Percentiles rank a stretch among this genome's conserved stretches.
These are phyloP conservation scores for Xylaria bambusicola DNA, from an alignment of 495 filamentous ascomycete species.

Conservation along the genomic window DNA sequence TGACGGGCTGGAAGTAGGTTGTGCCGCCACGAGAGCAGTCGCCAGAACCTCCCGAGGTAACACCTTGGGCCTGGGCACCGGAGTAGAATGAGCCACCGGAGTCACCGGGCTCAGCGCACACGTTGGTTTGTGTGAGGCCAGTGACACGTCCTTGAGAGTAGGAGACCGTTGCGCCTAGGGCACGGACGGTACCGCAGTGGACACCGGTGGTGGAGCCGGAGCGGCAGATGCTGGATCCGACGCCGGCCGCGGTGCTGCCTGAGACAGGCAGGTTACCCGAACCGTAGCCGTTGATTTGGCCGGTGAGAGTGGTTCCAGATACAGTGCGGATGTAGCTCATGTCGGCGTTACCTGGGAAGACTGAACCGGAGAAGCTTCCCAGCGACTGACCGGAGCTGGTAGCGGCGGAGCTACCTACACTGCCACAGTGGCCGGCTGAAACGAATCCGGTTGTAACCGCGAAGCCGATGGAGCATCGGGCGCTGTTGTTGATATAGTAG, in stretches of 20 bases:
- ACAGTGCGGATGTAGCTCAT: conserved; percentile 32
- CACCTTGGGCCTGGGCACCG: conserved; percentile 30
- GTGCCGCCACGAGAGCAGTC: conserved; percentile 28
- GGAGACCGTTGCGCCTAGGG: conserved; percentile 28
- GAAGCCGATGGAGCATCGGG: conserved; percentile 32
- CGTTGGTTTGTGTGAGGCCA: conserved; percentile 29
- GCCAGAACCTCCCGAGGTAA: conserved; percentile 32
- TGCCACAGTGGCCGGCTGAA: conserved; percentile 32
- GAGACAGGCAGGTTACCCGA: conserved; percentile 23
- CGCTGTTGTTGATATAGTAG: conserved; percentile 22
- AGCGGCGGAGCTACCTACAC: conserved; percentile 21
- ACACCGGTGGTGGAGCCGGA: conserved; percentile 31
- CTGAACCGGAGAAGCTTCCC: conserved; percentile 28
- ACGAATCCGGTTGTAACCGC: conserved; percentile 30
- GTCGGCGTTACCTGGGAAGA: conserved; percentile 31
- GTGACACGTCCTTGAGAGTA: conserved; percentile 31
- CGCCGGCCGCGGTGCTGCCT: conserved; percentile 27
- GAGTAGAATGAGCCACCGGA: conserved; percentile 30
- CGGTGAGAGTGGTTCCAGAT: conserved; percentile 26
- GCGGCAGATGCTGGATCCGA: conserved; percentile 29
- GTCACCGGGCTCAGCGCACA: conserved; percentile 31
- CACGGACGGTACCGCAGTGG: conserved; percentile 28
- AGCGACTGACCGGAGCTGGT: conserved; percentile 28
- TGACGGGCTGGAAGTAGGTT: conserved; percentile 34
- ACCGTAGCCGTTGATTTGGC: conserved; percentile 29